Percentiles rank a stretch among this genome's conserved stretches.
Evolutionary conservation across 208 protist genomes (phyloP).

Genomic region (Angomonas ambiguus): DNA sequence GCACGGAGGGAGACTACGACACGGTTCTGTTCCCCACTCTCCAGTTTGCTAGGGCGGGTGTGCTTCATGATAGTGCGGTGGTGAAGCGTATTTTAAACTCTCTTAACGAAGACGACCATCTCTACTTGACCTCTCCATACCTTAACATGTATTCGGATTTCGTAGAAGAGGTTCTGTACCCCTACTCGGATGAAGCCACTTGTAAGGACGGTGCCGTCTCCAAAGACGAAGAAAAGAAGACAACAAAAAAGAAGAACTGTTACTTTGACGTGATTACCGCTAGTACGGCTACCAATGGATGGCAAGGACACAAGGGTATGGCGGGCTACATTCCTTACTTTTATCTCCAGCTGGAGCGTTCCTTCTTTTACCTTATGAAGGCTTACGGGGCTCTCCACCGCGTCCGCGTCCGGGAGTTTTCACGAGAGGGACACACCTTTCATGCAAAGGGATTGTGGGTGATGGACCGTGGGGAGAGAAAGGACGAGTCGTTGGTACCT

Average conservation of each 20-base stretch:
- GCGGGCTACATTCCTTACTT: constrained; percentile 72
- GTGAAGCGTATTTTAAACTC: constrained; percentile 45
- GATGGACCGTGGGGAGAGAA: not conserved
- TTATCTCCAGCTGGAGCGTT: constrained; percentile 78
- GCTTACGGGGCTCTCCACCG: constrained; percentile 43
- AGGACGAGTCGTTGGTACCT: constrained; percentile 5
- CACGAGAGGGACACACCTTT: constrained; percentile 60
- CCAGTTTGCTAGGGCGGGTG: constrained; percentile 52
- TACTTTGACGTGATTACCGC: constrained; percentile 69
- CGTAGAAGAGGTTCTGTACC: constrained; percentile 42
- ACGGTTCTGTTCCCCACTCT: constrained; percentile 76
- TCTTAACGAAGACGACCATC: constrained; percentile 28
- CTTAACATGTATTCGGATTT: constrained; percentile 74
- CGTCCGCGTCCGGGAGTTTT: constrained; percentile 62
- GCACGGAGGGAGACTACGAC: constrained; percentile 29
- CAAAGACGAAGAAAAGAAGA: not conserved
- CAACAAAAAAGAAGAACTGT: not conserved
- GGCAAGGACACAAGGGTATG: constrained; percentile 56
- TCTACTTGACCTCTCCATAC: constrained; percentile 80
- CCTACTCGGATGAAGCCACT: not conserved
- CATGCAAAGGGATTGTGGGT: constrained; percentile 88
- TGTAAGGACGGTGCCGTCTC: not conserved
- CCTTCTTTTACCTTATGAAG: constrained; percentile 69
- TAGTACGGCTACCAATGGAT: constrained; percentile 71
- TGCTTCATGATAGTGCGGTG: constrained; percentile 64